phyloP scores from a whole-genome alignment of 495 filamentous ascomycete species.

The Glarea lozoyensis region DNA sequence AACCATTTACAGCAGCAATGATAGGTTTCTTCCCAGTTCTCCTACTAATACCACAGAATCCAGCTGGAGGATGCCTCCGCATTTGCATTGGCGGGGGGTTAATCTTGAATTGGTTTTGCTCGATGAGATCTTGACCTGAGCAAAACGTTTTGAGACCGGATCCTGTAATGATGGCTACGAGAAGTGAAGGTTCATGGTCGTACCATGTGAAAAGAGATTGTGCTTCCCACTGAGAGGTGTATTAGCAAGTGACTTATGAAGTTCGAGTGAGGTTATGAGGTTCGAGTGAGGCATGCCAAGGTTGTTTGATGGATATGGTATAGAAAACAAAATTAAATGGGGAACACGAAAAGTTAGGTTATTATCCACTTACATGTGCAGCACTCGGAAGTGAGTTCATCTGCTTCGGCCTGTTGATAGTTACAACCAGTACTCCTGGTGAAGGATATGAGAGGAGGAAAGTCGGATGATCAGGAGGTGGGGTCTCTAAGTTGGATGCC shows the following conservation, averaged over 20 bases:
- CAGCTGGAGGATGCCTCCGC: conserved; percentile 17
- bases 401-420: conserved; percentile 48
- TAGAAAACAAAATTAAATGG: background rate
- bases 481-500: background rate
- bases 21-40: conserved; percentile 56
- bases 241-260: conserved; percentile 31
- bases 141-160: conserved; percentile 43
- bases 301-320: background rate
- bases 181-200: conserved; percentile 45
- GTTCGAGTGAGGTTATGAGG: background rate
- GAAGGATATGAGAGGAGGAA: conserved; percentile 44
- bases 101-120: conserved; percentile 14
- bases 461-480: background rate
- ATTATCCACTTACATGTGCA: conserved; percentile 30
- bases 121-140: conserved; percentile 50
- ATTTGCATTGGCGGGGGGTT: background rate
- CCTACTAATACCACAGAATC: conserved; percentile 41
- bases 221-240: conserved; percentile 39
- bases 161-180: conserved; percentile 51
- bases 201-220: conserved; percentile 47
- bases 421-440: conserved; percentile 49
- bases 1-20: conserved; percentile 72
- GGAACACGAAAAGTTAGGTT: background rate
- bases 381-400: conserved; percentile 49
- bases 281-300: no score